Base-by-base conservation (phyloP, 2,329 filamentous ascomycete genomes). In the Scytalidium lignicola region DNA sequence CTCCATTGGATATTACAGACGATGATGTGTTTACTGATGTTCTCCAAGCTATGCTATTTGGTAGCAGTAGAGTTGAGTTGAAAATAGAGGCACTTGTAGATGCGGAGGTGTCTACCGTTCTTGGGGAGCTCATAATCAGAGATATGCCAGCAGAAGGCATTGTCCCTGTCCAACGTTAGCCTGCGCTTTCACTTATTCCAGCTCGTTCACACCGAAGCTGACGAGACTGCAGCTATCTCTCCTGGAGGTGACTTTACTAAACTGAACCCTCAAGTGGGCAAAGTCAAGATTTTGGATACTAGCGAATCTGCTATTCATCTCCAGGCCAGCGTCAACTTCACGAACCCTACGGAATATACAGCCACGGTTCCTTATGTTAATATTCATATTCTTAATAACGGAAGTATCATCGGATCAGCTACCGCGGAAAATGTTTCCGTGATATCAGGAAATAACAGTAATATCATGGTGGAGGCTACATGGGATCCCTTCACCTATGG, bases 101-200 rank as follows among this genome's bases (percentile, higher is more conserved):
- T 67, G 87, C 91, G 55, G 82, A 88, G 61, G 80, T 96, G 46
- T 75, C 83, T 51, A 96, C 91, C 23, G 84, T 86, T 21, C 75
- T 99, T 55, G 93, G 93, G 44, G 75, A 85, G 58, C 80, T 97
- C 62, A 78, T 86, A 47, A 74, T 97, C 61, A 89, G 88, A 67
- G 83, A 86, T 57, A 86, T 99, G 61, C 92, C 92, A 43, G 90
- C 82, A 41, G 78, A 90, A 73, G 91, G 93, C 59, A 80, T 85
- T 62, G 84, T 99, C 64, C 88, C 88, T 70, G 82, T 97, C 74
- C 95, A 95, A 80, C 88, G 90, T 96, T 85, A 83, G 91, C 89
- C 47, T 75, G 70, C 76, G 75, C 70, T 73, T 78, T 73, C 69
- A 61, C 67, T 70, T 67, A 62, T 53, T 58, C 58, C 53, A 52